Conservation (phyloP, 352 stramenopile genomes). For the Phytophthora kernoviae region DNA sequence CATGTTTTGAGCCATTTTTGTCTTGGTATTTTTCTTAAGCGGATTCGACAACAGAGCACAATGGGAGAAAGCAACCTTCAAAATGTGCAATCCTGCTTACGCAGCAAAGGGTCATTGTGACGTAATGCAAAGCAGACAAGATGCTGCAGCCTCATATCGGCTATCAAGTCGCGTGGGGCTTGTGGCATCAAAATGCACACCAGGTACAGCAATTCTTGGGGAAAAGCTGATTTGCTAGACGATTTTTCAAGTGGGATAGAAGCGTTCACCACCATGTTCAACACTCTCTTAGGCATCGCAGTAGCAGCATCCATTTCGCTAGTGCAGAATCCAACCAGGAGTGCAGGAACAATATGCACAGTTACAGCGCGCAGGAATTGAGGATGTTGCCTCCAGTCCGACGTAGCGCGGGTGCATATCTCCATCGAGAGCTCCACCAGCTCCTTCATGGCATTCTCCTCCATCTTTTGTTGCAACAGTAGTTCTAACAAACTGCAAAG, state of each 20-base stretch:
- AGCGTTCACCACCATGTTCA: conserved; percentile 25
- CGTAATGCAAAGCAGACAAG: conserved; percentile 61
- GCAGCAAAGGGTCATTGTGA: conserved; percentile 55
- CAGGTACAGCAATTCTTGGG: conserved; percentile 63
- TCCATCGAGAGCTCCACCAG: conserved; percentile 24
- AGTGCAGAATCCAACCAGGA: conserved; percentile 28
- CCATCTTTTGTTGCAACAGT: conserved; percentile 28
- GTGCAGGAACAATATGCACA: conserved; percentile 49
- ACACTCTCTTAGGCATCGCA: conserved; percentile 16
- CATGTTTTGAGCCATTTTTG: conserved; percentile 3
- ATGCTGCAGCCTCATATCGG: conserved; percentile 40
- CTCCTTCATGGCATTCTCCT: conserved; percentile 1
- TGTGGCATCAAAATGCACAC: conserved; percentile 63
- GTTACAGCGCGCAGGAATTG: conserved; percentile 51
- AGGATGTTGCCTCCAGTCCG: conserved; percentile 39
- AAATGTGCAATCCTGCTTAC: conserved; percentile 76
- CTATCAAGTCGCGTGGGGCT: conserved; percentile 45
- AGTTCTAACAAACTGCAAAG: conserved; percentile 58
- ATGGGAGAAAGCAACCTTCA: conserved; percentile 70
- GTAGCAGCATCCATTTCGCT: neutral
- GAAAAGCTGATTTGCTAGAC: conserved; percentile 23
- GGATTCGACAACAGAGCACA: conserved; percentile 31
- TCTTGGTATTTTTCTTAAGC: conserved; percentile 4
- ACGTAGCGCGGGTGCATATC: conserved; percentile 49
- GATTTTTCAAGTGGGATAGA: conserved; percentile 18